phyloP scores from a whole-genome alignment of 306 rosid species.

The Cajanus cajan region DNA sequence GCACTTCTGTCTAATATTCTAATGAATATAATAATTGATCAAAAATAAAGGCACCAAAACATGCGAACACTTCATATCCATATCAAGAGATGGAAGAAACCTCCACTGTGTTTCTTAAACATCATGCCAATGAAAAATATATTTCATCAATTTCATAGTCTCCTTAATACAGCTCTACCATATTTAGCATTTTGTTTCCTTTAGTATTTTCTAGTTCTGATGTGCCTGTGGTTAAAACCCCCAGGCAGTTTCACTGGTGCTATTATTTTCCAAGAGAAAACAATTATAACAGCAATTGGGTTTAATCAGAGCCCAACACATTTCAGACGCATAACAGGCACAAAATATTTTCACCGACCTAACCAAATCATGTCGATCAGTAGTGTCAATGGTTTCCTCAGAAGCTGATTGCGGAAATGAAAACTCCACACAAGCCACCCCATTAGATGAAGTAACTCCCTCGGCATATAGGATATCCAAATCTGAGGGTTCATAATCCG shows the following conservation, averaged over 20 bases:
- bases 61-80: background rate
- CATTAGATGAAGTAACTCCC: constrained; percentile 95
- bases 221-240: background rate
- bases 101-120: background rate
- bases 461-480: constrained; percentile 91
- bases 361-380: constrained; percentile 65
- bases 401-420: constrained; percentile 75
- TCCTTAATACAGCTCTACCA: background rate
- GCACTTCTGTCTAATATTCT: background rate
- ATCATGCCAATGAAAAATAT: background rate
- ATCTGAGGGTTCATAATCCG: constrained; percentile 93
- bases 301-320: constrained; percentile 16
- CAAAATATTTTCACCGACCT: constrained; percentile 51
- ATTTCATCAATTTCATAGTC: background rate
- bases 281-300: constrained; percentile 11
- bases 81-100: background rate
- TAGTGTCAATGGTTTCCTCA: constrained; percentile 53
- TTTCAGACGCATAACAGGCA: constrained; percentile 5
- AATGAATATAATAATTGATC: background rate
- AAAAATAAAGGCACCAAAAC: background rate
- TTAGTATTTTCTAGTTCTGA: background rate
- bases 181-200: background rate
- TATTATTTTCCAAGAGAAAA: constrained; percentile 20
- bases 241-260: too few relatives aligned
- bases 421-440: constrained; percentile 90